phyloP scores from a whole-genome alignment of 164 flowering plant genomes.

The Umbilicus rupestris region DNA sequence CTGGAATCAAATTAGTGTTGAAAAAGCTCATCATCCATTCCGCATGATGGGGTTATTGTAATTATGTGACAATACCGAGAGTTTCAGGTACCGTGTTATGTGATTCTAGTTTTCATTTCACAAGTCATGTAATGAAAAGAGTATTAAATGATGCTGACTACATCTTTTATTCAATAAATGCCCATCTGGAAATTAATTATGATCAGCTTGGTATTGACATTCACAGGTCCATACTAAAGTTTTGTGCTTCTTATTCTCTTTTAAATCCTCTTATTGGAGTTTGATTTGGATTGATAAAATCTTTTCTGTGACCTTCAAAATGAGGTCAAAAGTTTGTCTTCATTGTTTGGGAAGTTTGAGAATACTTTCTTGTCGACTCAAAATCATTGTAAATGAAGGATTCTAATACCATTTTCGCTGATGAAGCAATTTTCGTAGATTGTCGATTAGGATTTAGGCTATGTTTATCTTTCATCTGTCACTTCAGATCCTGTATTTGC shows the following conservation, averaged over 20 bases:
- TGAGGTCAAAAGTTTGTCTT: background rate
- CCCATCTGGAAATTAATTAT: no score
- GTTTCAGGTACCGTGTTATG: background rate
- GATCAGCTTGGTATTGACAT: background rate
- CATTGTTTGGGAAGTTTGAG: no score
- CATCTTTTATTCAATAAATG: no score
- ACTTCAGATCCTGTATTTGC: background rate
- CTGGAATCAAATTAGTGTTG: conserved; percentile 67
- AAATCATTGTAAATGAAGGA: background rate
- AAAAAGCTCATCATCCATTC: conserved; percentile 34
- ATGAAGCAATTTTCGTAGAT: background rate
- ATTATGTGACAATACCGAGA: background rate
- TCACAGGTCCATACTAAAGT: background rate
- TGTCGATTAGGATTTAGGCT: background rate
- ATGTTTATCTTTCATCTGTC: background rate
- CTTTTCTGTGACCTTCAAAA: background rate
- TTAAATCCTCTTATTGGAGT: background rate
- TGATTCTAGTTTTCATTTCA: background rate
- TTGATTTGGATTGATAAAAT: background rate
- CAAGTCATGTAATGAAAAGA: background rate
- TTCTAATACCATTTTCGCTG: background rate
- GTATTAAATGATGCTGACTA: background rate
- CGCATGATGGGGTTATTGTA: conserved; percentile 11
- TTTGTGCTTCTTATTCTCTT: background rate
- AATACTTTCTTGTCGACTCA: background rate